These are phyloP conservation scores for Crithidia expoeki DNA, from an alignment of 208 protist genomes.

Conservation along the genomic window DNA sequence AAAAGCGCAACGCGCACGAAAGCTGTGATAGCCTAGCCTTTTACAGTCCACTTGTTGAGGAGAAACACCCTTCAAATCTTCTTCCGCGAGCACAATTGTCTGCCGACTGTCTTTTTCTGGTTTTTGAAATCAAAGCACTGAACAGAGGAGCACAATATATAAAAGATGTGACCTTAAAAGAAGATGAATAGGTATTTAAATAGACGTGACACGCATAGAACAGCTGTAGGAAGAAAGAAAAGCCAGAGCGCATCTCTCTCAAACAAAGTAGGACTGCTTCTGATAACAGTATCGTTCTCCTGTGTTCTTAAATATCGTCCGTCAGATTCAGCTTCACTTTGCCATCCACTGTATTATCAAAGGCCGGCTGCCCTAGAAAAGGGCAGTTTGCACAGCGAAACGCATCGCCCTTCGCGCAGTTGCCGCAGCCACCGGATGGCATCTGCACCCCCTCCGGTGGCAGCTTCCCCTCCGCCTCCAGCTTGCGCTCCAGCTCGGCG, in stretches of 20 bases:
- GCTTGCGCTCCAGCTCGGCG: constrained; percentile 65
- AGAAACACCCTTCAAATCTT: too few relatives aligned
- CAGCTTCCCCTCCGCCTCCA: constrained; percentile 55
- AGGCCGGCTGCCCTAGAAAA: constrained; percentile 87
- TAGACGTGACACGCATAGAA: constrained; percentile 16
- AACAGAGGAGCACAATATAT: neutral
- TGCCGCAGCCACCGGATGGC: constrained; percentile 84
- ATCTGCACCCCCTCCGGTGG: constrained; percentile 41
- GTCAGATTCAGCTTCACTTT: constrained; percentile 87
- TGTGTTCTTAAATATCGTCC: constrained; percentile 81
- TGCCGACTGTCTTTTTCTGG: too few relatives aligned
- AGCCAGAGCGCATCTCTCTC: neutral
- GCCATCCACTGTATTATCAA: constrained; percentile 78
- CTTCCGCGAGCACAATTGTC: too few relatives aligned
- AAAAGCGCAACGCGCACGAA: too few relatives aligned
- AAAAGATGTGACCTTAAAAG: neutral
- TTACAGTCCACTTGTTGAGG: too few relatives aligned
- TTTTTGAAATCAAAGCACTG: neutral
- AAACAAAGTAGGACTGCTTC: neutral
- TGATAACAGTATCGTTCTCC: too few relatives aligned
- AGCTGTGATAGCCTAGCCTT: too few relatives aligned
- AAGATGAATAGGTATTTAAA: neutral
- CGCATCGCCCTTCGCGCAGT: constrained; percentile 88
- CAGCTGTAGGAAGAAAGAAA: constrained; percentile 4
- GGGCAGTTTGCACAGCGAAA: constrained; percentile 92